A percentile compares a stretch with the other conserved stretches of the same genome.
Conservation (phyloP, 495 filamentous ascomycete genomes). For the Aspergillus conjunctus region DNA sequence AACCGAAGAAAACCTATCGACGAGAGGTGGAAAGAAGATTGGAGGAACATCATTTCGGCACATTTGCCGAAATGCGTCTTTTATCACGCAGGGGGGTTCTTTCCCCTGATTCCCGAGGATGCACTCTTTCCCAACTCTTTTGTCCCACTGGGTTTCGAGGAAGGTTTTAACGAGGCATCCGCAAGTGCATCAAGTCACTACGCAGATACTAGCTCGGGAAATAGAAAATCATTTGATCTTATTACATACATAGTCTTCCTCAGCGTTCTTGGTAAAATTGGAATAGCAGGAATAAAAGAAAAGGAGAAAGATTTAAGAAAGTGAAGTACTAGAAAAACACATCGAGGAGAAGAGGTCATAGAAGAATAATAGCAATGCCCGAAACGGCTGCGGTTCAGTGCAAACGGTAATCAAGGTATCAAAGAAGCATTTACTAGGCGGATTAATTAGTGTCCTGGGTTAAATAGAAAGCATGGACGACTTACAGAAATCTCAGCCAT, state of each 20-base stretch:
- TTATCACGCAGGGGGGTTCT: no score
- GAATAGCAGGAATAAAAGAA: constrained; percentile 10
- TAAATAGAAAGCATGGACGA: background rate
- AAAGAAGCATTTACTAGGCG: constrained; percentile 29
- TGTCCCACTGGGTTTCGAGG: background rate
- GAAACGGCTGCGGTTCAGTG: constrained; percentile 1
- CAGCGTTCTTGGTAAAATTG: constrained; percentile 11
- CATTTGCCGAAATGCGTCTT: no score
- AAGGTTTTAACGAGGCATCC: background rate
- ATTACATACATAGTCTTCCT: constrained; percentile 29
- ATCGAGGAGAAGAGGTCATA: constrained; percentile 14
- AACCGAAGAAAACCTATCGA: background rate
- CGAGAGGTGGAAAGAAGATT: background rate
- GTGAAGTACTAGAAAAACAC: constrained; percentile 16
- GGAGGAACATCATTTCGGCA: background rate
- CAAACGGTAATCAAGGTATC: constrained; percentile 15
- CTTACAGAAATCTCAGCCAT: constrained; percentile 59
- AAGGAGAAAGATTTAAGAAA: constrained; percentile 12
- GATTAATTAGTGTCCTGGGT: background rate
- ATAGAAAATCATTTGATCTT: constrained; percentile 13
- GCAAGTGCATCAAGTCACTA: background rate
- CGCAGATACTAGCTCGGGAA: background rate
- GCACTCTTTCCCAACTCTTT: background rate
- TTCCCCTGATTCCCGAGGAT: background rate
- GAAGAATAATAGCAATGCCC: constrained; percentile 6